phyloP scores from a whole-genome alignment of 495 filamentous ascomycete species.

The Staphylotrichum tortipilum region DNA sequence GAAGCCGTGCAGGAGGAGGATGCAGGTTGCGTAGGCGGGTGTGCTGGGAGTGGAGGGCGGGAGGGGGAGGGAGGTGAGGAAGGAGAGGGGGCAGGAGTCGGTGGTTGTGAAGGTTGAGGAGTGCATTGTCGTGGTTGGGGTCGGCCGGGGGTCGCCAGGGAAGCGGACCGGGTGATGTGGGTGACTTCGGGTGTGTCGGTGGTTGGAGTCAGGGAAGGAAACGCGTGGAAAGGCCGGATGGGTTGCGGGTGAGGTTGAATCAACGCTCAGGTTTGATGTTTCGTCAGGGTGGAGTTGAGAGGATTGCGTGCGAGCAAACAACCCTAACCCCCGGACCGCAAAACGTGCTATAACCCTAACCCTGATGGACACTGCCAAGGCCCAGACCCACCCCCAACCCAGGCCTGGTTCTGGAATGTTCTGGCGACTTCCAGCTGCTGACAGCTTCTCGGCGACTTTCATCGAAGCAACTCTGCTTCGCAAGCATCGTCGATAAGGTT shows the following conservation, averaged over 20 bases:
- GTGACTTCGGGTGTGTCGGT: too few species aligned
- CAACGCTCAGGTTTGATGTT: too few species aligned
- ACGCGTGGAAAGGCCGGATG: too few species aligned
- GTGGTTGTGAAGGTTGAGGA: constrained; percentile 22
- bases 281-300: too few species aligned
- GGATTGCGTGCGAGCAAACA: too few species aligned
- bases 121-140: constrained; percentile 12
- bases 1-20: constrained; percentile 40
- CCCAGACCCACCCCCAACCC: not conserved
- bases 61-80: constrained; percentile 20
- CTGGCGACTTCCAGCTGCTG: not conserved
- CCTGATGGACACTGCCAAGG: not conserved
- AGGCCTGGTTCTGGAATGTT: not conserved
- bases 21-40: constrained; percentile 8
- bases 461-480: constrained; percentile 1
- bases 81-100: constrained; percentile 26
- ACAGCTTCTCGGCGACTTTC: not conserved
- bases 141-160: too few species aligned
- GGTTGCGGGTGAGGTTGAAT: too few species aligned
- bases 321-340: too few species aligned
- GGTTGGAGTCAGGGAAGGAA: too few species aligned
- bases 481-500: constrained; percentile 4
- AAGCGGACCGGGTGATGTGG: too few species aligned
- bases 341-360: not conserved
- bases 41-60: not conserved